phyloP scores from a whole-genome alignment of 202 grass and related monocot genomes.

The Panicum hallii region DNA sequence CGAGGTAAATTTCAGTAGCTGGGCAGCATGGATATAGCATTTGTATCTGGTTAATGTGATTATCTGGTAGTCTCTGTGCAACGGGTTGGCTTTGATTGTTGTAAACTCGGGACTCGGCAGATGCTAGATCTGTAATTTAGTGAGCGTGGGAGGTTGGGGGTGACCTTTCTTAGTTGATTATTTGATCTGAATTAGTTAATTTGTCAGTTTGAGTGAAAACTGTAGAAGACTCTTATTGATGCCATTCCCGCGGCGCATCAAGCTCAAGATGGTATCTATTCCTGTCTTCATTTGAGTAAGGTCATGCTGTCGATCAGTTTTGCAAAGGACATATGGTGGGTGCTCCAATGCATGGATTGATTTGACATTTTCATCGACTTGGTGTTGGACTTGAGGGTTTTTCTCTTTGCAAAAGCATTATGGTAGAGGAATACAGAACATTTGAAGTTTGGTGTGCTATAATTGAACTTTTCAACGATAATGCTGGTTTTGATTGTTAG shows the following conservation, averaged over 20 bases:
- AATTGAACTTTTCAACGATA: neutral
- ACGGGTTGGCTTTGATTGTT: neutral
- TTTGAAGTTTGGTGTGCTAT: conserved; percentile 1
- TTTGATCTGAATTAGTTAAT: neutral
- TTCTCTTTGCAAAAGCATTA: conserved; percentile 8
- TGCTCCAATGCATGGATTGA: neutral
- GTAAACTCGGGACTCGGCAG: neutral
- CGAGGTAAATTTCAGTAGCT: neutral
- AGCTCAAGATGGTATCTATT: neutral
- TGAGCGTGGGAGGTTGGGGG: neutral
- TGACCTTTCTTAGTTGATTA: neutral
- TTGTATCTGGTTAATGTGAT: neutral
- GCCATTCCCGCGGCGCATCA: neutral
- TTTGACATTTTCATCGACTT: conserved; percentile 8
- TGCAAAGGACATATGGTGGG: conserved; percentile 4
- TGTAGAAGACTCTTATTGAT: neutral
- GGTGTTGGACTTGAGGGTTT: neutral
- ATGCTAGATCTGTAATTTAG: conserved; percentile 1
- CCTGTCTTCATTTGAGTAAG: conserved; percentile 12
- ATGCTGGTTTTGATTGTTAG: neutral
- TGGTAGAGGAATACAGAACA: neutral
- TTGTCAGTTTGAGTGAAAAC: neutral
- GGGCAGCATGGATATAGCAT: neutral
- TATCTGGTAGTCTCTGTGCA: neutral
- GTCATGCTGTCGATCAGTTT: neutral